Evolutionary conservation across 192 early-diverging fungal species (phyloP).

Genomic region (Coemansia sp.): DNA sequence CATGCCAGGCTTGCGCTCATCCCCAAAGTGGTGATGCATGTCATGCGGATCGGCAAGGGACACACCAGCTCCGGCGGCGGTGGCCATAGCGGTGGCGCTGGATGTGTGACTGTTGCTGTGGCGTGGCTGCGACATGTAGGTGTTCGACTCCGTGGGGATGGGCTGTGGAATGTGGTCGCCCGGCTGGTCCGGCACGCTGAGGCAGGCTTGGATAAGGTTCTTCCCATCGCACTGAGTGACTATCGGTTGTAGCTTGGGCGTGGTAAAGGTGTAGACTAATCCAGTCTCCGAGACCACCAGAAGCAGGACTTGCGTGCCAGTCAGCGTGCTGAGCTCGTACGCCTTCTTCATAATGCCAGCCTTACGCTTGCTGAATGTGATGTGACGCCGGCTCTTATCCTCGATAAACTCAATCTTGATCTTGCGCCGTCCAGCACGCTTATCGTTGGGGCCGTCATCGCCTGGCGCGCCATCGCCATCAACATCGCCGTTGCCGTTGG

Average conservation of each 20-base stretch:
- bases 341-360: slow-evolving; percentile 99
- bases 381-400: slow-evolving; percentile 90
- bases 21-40: slow-evolving; percentile 22
- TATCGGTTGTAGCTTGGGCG: slow-evolving; percentile 89
- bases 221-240: slow-evolving; percentile 92
- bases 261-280: slow-evolving; percentile 94
- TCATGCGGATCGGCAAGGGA: slow-evolving; percentile 11
- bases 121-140: slow-evolving; percentile 57
- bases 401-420: slow-evolving; percentile 97
- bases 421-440: slow-evolving; percentile 84
- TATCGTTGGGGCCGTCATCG: slow-evolving; percentile 36
- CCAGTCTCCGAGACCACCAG: slow-evolving; percentile 95
- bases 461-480: neutral
- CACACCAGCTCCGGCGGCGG: slow-evolving; percentile 20
- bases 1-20: slow-evolving; percentile 42
- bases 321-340: slow-evolving; percentile 90
- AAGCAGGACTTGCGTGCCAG: slow-evolving; percentile 92
- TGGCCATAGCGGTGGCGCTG: slow-evolving; percentile 19
- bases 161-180: slow-evolving; percentile 48
- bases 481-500: neutral
- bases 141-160: slow-evolving; percentile 53
- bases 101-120: slow-evolving; percentile 9
- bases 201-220: slow-evolving; percentile 89
- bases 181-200: slow-evolving; percentile 81
- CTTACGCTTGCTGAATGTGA: slow-evolving; percentile 95